Evolutionary conservation across 2,329 filamentous ascomycete species (phyloP).

Genomic region (Ophiostoma pallidulum): DNA sequence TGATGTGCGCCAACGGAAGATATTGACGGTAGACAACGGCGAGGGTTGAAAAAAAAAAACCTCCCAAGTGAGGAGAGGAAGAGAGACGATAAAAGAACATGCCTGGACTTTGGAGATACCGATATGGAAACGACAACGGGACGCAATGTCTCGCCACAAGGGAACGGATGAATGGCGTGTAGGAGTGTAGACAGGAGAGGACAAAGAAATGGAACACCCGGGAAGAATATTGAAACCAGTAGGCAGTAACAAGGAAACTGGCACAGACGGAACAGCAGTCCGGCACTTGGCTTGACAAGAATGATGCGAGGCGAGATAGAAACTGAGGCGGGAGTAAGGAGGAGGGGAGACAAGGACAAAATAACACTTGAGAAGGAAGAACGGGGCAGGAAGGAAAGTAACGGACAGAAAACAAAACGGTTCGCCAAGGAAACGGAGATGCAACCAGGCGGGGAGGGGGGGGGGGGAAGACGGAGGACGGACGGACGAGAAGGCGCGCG

Average conservation of each 20-base stretch:
- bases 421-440: neutral
- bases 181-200: too few species aligned
- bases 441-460: neutral
- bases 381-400: neutral
- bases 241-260: too few species aligned
- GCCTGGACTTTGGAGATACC: neutral
- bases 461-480: neutral
- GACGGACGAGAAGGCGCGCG: too few species aligned
- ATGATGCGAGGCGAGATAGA: neutral
- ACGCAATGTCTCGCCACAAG: neutral
- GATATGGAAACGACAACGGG: neutral
- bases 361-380: too few species aligned
- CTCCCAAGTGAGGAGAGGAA: neutral
- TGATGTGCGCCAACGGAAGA: too few species aligned
- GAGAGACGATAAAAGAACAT: neutral
- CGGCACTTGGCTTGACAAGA: neutral
- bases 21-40: too few species aligned
- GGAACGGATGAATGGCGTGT: too few species aligned
- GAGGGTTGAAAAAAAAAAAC: too few species aligned
- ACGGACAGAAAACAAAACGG: neutral
- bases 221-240: too few species aligned
- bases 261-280: too few species aligned
- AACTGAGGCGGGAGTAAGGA: neutral
- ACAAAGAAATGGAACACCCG: too few species aligned
- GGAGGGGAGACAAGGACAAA: neutral